phyloP scores from a whole-genome alignment of 306 rosid genomes.

The Vachellia collinsii region DNA sequence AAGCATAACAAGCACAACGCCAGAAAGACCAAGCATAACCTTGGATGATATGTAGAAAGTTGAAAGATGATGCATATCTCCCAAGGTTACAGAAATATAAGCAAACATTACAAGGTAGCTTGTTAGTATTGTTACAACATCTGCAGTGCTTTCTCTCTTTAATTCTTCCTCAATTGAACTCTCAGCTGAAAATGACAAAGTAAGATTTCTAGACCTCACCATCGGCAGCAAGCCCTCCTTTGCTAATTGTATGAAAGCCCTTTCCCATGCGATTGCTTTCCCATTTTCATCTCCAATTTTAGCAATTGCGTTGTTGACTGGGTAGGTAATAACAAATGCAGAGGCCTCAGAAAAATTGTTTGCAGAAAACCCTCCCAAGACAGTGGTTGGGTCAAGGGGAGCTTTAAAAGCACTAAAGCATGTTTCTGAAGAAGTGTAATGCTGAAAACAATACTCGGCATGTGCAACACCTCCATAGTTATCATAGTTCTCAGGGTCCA shows the following conservation, averaged over 20 bases:
- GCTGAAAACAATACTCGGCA: conserved; percentile 94
- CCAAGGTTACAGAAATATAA: conserved; percentile 87
- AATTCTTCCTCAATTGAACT: conserved; percentile 95
- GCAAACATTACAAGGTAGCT: conserved; percentile 98
- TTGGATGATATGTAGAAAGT: conserved; percentile 85
- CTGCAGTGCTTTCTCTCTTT: conserved; percentile 98
- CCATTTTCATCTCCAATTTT: conserved; percentile 80
- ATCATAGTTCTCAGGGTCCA: conserved; percentile 91
- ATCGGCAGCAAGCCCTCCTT: conserved; percentile 90
- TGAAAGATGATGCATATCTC: conserved; percentile 65
- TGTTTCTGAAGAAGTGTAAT: conserved; percentile 82
- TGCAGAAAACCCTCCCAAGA: conserved; percentile 92
- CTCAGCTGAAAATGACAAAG: conserved; percentile 87
- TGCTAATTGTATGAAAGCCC: conserved; percentile 78
- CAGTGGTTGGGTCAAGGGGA: conserved; percentile 93
- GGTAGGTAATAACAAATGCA: conserved; percentile 86
- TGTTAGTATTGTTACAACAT: conserved; percentile 81
- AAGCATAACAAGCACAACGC: conserved; percentile 86
- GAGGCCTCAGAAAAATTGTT: conserved; percentile 93
- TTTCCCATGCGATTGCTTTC: conserved; percentile 86
- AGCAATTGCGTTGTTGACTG: conserved; percentile 83
- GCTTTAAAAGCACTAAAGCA: conserved; percentile 97
- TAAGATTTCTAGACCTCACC: conserved; percentile 81
- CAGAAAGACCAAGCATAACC: conserved; percentile 94
- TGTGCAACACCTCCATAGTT: conserved; percentile 90